phyloP scores from a whole-genome alignment of 1,284 basidiomycete genomes.

The Grifola frondosa region DNA sequence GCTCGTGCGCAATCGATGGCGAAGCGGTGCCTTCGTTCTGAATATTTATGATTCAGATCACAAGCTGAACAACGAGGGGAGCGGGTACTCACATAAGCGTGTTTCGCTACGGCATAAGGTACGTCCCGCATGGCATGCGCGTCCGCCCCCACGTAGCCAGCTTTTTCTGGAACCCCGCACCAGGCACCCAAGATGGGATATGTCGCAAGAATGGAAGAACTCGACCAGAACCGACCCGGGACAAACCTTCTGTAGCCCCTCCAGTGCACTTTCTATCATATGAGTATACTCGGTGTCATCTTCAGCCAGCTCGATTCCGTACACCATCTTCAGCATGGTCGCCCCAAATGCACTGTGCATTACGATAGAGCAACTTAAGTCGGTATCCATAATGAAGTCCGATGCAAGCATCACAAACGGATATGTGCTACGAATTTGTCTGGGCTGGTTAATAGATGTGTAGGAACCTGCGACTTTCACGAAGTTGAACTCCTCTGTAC shows the following conservation, averaged over 20 bases:
- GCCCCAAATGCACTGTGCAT: conserved; percentile 14
- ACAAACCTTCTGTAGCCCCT: neutral
- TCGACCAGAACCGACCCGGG: conserved; percentile 13
- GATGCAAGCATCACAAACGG: too few relatives aligned
- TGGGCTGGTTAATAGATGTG: neutral
- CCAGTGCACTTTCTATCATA: conserved; percentile 1
- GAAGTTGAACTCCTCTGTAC: neutral
- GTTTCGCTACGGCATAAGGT: conserved; percentile 3
- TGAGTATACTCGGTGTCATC: conserved; percentile 4
- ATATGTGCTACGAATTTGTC: neutral
- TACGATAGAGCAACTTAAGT: too few relatives aligned
- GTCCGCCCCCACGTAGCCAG: conserved; percentile 29
- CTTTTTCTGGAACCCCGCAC: conserved; percentile 23
- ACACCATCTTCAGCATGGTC: conserved; percentile 7
- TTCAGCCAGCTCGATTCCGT: conserved; percentile 5
- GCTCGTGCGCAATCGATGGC: conserved; percentile 8
- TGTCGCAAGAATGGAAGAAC: conserved; percentile 22
- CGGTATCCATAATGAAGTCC: too few relatives aligned
- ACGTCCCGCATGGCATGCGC: neutral
- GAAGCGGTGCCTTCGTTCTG: conserved; percentile 10
- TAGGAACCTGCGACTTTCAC: neutral
- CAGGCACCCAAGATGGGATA: conserved; percentile 30
- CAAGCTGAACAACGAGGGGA: too few relatives aligned
- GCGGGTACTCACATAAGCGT: neutral
- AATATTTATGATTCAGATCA: too few relatives aligned